Evolutionary conservation across 352 stramenopile genomes (phyloP), one percentile per base, ranked within the genome.

Genomic region (Globisporangium viniferum): DNA sequence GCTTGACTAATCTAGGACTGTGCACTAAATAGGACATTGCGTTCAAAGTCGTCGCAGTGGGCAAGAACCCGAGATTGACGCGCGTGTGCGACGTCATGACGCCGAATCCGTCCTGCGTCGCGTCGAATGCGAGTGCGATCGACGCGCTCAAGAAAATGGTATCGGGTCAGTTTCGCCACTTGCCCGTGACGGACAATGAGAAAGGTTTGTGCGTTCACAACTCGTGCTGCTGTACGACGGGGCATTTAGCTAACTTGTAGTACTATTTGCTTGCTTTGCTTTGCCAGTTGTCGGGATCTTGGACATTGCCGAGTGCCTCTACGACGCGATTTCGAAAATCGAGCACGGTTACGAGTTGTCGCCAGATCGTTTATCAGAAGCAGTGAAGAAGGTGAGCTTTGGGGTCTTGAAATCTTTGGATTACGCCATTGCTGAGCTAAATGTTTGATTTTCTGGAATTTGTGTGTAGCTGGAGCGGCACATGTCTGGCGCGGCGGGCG

Each of bases 241-340:
- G 15, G 5, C 2, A 24, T 22, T 5, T 59, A 27, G 24, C 27
- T 59, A 39, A 59, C 53, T 35, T 18, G 20, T 46, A 4, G 39
- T 27, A 5, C 22, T 66, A n/a, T 65, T 44, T 31, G 12, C 14
- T 14, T 60, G 2, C 39, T 54, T 46, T 58, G 22, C 35, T 24
- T 24, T 22, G 22, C 36, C 20, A 84, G 94, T 99, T 22, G 93
- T 98, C 27, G 97, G 97, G 2, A 90, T 99, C 72, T 73, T 99
- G 57, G 97, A 99, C 77, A 99, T 99, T 73, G 96, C 96, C 15
- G 99, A 99, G 77, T 99, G 97, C 74, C 72, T 99, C 41, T 99
- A 99, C 74, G 97, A 99, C 81, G 96, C 96, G 1, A 99, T 99
- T 59, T 84, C 82, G 39, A 98, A 98, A 71, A 92, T 99, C 35